Conservation (phyloP, 805 yeast species). For the Blastobotrys mokoenaii region DNA sequence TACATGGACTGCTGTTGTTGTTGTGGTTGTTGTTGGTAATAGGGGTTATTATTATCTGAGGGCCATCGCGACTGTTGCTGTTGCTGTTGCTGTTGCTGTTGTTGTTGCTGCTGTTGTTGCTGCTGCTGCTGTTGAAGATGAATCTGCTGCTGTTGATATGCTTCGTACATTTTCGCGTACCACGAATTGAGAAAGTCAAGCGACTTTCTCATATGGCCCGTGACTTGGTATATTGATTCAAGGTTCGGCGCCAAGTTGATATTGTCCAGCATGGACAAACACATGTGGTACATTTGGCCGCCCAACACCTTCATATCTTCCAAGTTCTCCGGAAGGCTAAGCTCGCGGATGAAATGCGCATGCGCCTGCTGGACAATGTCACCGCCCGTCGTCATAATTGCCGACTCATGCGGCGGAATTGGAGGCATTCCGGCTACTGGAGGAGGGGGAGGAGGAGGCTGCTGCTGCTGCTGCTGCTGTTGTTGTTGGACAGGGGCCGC, state of each 20-base stretch:
- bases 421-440: background rate
- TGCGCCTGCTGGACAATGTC: no score
- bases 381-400: background rate
- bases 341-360: no score
- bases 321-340: no score
- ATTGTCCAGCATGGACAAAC: no score
- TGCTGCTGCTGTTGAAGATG: background rate
- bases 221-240: no score
- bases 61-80: background rate
- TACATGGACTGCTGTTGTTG: conserved; percentile 4
- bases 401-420: background rate
- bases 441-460: conserved; percentile 3
- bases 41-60: background rate
- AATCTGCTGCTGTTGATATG: no score
- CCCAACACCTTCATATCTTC: no score
- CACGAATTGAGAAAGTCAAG: no score
- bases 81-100: conserved; percentile 1
- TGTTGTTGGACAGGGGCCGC: background rate
- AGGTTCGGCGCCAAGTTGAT: no score
- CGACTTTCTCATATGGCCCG: no score
- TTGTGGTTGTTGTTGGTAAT: background rate
- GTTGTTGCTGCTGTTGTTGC: conserved; percentile 8
- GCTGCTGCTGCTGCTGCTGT: background rate
- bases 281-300: no score
- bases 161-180: no score